Percentiles rank a stretch among this genome's conserved stretches.
Conservation (phyloP, 2,329 filamentous ascomycete genomes). For the Helotiales sp. region DNA sequence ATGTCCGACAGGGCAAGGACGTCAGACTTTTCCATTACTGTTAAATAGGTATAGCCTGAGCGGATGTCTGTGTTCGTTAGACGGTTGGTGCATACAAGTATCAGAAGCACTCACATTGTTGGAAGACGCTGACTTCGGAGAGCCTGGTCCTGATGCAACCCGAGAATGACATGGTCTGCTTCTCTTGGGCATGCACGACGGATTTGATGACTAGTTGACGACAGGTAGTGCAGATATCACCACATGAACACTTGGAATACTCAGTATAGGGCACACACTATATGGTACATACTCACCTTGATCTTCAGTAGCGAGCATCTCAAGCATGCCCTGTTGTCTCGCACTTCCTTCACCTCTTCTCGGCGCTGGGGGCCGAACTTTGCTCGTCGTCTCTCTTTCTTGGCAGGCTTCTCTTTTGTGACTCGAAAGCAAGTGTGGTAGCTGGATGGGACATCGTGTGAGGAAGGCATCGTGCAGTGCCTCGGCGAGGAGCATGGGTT, state of each 20-base stretch:
- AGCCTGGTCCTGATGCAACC: conserved; percentile 8
- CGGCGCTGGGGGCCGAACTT: conserved; percentile 1
- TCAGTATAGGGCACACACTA: background rate
- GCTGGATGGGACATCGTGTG: background rate
- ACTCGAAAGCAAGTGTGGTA: background rate
- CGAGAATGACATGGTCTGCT: conserved; percentile 4
- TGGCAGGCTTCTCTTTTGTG: background rate
- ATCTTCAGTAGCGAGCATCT: conserved; percentile 9
- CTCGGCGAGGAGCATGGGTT: background rate
- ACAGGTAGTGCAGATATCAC: conserved; percentile 7
- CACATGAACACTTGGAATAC: conserved; percentile 2
- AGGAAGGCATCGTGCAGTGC: background rate
- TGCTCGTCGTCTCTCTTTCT: background rate
- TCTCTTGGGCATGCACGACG: background rate
- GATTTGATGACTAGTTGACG: background rate
- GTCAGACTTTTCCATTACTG: background rate
- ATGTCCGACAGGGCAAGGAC: background rate
- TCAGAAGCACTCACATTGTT: background rate
- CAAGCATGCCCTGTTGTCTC: conserved; percentile 8
- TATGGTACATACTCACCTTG: background rate
- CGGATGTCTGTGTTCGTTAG: background rate
- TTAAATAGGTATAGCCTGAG: background rate
- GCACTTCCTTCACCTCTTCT: conserved; percentile 4
- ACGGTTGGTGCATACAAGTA: background rate
- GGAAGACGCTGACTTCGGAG: conserved; percentile 4